These are phyloP conservation scores for Penicillium hordei DNA, from an alignment of 2,329 filamentous ascomycete species.

Conservation along the genomic window DNA sequence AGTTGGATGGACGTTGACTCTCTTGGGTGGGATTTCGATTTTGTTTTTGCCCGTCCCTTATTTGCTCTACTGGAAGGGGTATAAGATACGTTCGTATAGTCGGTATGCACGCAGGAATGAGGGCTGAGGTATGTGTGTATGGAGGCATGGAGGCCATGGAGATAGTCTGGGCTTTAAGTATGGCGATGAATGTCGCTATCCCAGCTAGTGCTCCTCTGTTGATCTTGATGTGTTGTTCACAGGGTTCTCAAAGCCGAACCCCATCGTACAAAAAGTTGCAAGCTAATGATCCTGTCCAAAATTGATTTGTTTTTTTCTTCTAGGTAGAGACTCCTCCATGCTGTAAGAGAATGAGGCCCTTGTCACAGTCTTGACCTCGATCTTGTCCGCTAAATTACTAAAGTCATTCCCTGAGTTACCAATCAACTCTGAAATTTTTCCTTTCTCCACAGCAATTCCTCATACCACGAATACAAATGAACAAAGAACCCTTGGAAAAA, in stretches of 20 bases:
- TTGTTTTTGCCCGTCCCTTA: constrained; percentile 47
- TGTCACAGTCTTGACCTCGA: too few species aligned
- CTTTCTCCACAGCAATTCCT: too few species aligned
- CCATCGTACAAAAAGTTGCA: too few species aligned
- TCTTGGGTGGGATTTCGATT: constrained; percentile 39
- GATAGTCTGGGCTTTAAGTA: neutral
- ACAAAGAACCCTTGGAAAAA: too few species aligned
- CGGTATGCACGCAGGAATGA: constrained; percentile 8
- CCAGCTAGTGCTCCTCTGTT: neutral
- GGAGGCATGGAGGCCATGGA: neutral
- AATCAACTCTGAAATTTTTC: too few species aligned
- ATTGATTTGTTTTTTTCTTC: too few species aligned
- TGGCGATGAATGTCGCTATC: neutral
- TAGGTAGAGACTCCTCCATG: too few species aligned
- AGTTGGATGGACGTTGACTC: constrained; percentile 41
- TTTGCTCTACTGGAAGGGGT: constrained; percentile 38
- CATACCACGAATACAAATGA: too few species aligned
- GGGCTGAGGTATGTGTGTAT: neutral
- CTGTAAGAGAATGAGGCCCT: too few species aligned
- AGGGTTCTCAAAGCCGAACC: neutral
- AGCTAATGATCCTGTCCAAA: too few species aligned
- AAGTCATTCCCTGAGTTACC: too few species aligned
- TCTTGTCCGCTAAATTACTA: too few species aligned
- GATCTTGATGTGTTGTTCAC: neutral
- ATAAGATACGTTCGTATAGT: constrained; percentile 18